These are phyloP conservation scores for Colletotrichum falcatum DNA, from an alignment of 2,329 filamentous ascomycete genomes.

Conservation along the genomic window DNA sequence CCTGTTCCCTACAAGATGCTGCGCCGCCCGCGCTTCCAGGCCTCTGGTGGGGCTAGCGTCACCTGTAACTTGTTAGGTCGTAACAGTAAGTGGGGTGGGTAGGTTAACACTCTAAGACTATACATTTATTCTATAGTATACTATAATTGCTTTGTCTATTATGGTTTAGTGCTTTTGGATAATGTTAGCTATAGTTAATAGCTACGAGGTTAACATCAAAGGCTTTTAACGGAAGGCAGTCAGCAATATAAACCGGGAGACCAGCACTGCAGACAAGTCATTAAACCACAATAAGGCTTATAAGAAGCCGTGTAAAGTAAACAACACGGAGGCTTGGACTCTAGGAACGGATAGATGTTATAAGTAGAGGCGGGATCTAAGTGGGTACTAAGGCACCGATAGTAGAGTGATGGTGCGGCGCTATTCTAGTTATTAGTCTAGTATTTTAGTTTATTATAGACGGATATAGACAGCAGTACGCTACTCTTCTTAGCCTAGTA, in stretches of 20 bases:
- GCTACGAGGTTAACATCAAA: too few species aligned
- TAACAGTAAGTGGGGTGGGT: too few species aligned
- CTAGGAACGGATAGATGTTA: neutral
- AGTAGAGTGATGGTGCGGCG: neutral
- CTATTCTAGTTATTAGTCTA: too few species aligned
- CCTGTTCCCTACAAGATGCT: too few species aligned
- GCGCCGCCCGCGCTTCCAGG: too few species aligned
- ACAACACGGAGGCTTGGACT: neutral
- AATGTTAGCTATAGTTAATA: neutral
- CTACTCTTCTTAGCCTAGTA: neutral
- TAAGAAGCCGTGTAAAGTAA: neutral
- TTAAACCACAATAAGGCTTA: neutral
- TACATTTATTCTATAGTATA: neutral
- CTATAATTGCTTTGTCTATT: neutral
- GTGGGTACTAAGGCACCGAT: neutral
- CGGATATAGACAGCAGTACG: neutral
- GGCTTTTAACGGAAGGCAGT: neutral
- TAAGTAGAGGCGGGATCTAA: neutral
- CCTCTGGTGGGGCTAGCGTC: too few species aligned
- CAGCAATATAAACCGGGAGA: neutral
- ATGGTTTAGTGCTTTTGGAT: neutral
- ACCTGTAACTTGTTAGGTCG: too few species aligned
- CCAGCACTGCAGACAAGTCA: neutral
- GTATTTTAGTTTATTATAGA: constrained; percentile 2
- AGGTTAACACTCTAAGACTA: too few species aligned